Evolutionary conservation across 805 yeast species (phyloP).

Genomic region (Lipomyces yamadae): DNA sequence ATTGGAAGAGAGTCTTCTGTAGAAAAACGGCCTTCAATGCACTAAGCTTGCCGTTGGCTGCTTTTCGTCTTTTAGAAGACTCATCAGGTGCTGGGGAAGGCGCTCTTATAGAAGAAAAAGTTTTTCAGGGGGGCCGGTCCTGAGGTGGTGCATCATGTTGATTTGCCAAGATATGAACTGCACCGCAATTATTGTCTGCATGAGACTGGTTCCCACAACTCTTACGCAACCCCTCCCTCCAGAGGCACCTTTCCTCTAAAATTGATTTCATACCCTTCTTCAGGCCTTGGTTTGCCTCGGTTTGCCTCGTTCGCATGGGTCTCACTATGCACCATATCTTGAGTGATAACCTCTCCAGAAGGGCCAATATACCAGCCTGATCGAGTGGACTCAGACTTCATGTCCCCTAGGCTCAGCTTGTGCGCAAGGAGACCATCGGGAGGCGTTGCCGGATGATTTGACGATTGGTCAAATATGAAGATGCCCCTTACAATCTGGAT

Average conservation of each 20-base stretch:
- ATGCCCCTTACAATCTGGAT: background rate
- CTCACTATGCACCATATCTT: background rate
- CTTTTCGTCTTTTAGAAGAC: too few relatives aligned
- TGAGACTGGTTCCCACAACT: background rate
- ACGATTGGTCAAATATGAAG: constrained; percentile 1
- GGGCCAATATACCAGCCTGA: background rate
- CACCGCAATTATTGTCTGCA: background rate
- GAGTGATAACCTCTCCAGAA: too few relatives aligned
- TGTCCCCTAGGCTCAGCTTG: constrained; percentile 1
- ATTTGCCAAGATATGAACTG: background rate
- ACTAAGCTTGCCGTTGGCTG: too few relatives aligned
- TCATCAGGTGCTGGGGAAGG: too few relatives aligned
- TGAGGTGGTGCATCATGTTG: too few relatives aligned
- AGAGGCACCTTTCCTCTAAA: background rate
- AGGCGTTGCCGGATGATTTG: background rate
- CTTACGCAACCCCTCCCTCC: background rate
- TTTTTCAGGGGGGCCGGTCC: too few relatives aligned
- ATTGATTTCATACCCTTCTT: background rate
- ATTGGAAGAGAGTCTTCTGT: too few relatives aligned
- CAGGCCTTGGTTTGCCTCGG: background rate
- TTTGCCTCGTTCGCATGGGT: background rate
- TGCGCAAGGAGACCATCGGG: background rate
- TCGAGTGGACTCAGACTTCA: background rate
- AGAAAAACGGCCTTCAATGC: too few relatives aligned
- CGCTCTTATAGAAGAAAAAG: too few relatives aligned